phyloP scores from a whole-genome alignment of 768 basidiomycete species.

The Boletus sensibilis region DNA sequence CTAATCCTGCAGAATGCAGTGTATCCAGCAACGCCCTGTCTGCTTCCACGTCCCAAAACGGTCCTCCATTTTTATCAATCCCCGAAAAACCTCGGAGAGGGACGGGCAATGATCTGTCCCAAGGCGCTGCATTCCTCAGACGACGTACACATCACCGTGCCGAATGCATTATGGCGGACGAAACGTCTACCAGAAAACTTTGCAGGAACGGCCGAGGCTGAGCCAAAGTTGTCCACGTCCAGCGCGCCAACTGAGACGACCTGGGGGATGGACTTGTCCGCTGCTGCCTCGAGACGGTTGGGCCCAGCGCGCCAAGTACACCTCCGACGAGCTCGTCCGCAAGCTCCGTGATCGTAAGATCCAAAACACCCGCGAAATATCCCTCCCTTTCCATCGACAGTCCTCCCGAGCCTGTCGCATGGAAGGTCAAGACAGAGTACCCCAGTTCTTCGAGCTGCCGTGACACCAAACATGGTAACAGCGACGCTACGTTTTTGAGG shows the following conservation, averaged over 20 bases:
- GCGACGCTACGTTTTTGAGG: constrained; percentile 10
- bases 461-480: constrained; percentile 32
- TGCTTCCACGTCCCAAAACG: constrained; percentile 28
- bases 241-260: constrained; percentile 34
- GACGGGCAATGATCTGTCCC: constrained; percentile 21
- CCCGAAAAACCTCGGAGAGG: constrained; percentile 28
- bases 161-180: constrained; percentile 26
- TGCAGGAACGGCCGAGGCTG: constrained; percentile 23
- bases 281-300: constrained; percentile 27
- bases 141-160: constrained; percentile 34
- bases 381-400: constrained; percentile 31
- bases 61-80: constrained; percentile 22
- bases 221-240: constrained; percentile 37
- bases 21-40: constrained; percentile 20
- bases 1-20: constrained; percentile 14
- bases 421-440: constrained; percentile 26
- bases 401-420: constrained; percentile 31
- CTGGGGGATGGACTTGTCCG: constrained; percentile 21
- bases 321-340: constrained; percentile 34
- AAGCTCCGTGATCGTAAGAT: constrained; percentile 35
- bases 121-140: constrained; percentile 23
- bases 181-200: constrained; percentile 18
- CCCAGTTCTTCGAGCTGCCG: constrained; percentile 23
- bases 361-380: constrained; percentile 27
- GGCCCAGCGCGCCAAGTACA: constrained; percentile 30